Conservation (phyloP, 2,329 filamentous ascomycete species). For the Parafenestella ontariensis region DNA sequence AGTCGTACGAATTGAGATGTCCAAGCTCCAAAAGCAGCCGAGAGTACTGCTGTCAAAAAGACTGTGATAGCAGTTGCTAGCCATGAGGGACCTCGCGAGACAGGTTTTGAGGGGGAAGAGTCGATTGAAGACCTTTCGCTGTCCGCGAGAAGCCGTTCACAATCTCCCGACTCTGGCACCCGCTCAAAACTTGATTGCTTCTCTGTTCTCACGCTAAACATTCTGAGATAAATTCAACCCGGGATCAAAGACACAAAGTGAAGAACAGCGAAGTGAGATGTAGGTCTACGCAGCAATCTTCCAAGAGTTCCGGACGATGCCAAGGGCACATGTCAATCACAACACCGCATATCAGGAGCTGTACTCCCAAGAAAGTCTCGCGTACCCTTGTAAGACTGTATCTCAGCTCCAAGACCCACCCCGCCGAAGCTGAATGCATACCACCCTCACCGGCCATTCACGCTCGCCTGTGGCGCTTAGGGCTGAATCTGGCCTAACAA, state of each 20-base stretch:
- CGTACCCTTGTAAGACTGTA: background rate
- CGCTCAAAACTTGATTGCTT: slow-evolving; percentile 20
- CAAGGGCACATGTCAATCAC: slow-evolving; percentile 1
- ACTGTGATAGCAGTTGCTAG: slow-evolving; percentile 17
- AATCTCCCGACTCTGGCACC: slow-evolving; percentile 21
- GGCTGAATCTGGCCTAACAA: slow-evolving; percentile 16
- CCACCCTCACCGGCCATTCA: slow-evolving; percentile 14
- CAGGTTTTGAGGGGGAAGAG: slow-evolving; percentile 1
- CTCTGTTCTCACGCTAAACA: slow-evolving; percentile 25
- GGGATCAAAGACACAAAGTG: background rate
- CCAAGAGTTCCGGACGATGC: background rate
- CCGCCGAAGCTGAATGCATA: slow-evolving; percentile 25
- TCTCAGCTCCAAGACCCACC: slow-evolving; percentile 17
- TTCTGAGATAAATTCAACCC: slow-evolving; percentile 1
- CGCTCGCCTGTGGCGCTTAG: slow-evolving; percentile 22
- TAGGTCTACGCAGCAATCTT: background rate
- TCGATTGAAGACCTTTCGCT: slow-evolving; percentile 17
- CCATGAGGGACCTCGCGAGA: slow-evolving; percentile 21
- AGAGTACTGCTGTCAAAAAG: slow-evolving; percentile 25
- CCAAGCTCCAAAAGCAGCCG: slow-evolving; percentile 32
- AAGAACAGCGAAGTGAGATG: background rate
- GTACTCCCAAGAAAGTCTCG: slow-evolving; percentile 4
- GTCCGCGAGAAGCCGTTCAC: slow-evolving; percentile 26
- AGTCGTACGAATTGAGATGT: slow-evolving; percentile 15
- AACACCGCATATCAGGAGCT: slow-evolving; percentile 10